Evolutionary conservation across 768 basidiomycete genomes (phyloP).

Genomic region (Butyriboletus loyo): DNA sequence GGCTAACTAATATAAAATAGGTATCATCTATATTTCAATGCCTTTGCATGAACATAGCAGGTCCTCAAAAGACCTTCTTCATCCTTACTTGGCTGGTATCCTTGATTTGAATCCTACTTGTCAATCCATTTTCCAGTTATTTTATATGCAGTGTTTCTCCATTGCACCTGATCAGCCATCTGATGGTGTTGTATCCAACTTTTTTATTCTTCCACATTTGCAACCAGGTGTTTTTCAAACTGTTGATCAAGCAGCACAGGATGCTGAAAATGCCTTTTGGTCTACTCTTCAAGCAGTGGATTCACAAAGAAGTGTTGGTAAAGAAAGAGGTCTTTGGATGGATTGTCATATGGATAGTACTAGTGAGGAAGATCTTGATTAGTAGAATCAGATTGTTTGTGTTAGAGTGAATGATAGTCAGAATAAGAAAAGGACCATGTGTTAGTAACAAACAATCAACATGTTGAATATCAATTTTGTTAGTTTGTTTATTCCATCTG

Average conservation of each 20-base stretch:
- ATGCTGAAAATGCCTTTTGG: constrained; percentile 61
- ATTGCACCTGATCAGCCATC: neutral
- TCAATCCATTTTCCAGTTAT: constrained; percentile 45
- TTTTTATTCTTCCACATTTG: constrained; percentile 25
- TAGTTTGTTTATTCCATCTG: too few species aligned
- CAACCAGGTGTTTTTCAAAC: constrained; percentile 44
- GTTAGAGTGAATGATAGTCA: neutral
- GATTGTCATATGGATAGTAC: neutral
- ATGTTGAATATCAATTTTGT: too few species aligned
- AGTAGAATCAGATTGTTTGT: neutral
- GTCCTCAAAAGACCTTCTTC: constrained; percentile 42
- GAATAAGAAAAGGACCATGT: too few species aligned
- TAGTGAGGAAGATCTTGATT: neutral
- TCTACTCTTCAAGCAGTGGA: constrained; percentile 15
- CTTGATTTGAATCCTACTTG: constrained; percentile 27
- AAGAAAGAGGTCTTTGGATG: constrained; percentile 9
- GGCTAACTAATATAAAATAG: constrained; percentile 33
- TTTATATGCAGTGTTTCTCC: constrained; percentile 48
- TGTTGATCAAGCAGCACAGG: constrained; percentile 52
- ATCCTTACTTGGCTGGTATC: constrained; percentile 53
- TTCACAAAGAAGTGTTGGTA: neutral
- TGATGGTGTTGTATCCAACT: neutral
- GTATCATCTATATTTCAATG: constrained; percentile 57
- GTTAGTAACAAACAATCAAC: too few species aligned
- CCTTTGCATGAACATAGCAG: constrained; percentile 34